Percentiles rank a stretch among this genome's conserved stretches.
These are phyloP conservation scores for Luzula sylvatica DNA, from an alignment of 176 grass and related monocot species.

Conservation along the genomic window DNA sequence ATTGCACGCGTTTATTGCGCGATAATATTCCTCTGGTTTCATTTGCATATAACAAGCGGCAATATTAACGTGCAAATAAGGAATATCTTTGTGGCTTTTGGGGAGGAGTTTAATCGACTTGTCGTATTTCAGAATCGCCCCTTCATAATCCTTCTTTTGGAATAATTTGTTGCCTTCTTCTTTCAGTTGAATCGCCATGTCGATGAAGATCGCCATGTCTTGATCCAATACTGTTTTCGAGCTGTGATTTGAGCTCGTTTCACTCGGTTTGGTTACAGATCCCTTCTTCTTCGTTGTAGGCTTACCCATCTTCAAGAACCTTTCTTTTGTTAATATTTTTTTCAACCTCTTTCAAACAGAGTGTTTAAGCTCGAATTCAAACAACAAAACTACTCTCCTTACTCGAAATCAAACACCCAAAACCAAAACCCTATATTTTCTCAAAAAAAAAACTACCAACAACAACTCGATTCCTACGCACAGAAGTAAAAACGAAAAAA, in stretches of 20 bases:
- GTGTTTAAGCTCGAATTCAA: too few relatives aligned
- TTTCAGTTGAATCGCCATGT: slow-evolving; percentile 33
- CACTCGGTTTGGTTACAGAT: slow-evolving; percentile 7
- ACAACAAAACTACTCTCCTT: too few relatives aligned
- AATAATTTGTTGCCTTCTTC: slow-evolving; percentile 56
- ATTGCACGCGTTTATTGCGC: slow-evolving; percentile 47
- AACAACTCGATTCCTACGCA: too few relatives aligned
- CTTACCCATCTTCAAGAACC: slow-evolving; percentile 63
- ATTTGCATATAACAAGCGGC: slow-evolving; percentile 78
- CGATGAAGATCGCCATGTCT: slow-evolving; percentile 20
- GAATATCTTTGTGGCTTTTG: slow-evolving; percentile 34
- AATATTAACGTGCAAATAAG: slow-evolving; percentile 51
- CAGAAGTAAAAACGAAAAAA: too few relatives aligned
- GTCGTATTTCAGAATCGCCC: slow-evolving; percentile 46
- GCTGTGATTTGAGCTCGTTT: slow-evolving; percentile 24
- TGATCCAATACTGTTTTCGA: slow-evolving; percentile 14
- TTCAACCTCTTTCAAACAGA: too few relatives aligned
- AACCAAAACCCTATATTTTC: too few relatives aligned
- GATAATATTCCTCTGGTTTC: slow-evolving; percentile 41
- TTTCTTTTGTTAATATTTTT: too few relatives aligned
- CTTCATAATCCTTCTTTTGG: slow-evolving; percentile 52
- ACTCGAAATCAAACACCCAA: too few relatives aligned
- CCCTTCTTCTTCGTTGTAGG: slow-evolving; percentile 41
- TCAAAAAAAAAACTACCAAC: too few relatives aligned
- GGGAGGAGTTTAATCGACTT: slow-evolving; percentile 53